Evolutionary conservation across 139 green algal genomes (phyloP), one percentile per base, ranked within the genome.

Genomic region (Picochlorum sp.): DNA sequence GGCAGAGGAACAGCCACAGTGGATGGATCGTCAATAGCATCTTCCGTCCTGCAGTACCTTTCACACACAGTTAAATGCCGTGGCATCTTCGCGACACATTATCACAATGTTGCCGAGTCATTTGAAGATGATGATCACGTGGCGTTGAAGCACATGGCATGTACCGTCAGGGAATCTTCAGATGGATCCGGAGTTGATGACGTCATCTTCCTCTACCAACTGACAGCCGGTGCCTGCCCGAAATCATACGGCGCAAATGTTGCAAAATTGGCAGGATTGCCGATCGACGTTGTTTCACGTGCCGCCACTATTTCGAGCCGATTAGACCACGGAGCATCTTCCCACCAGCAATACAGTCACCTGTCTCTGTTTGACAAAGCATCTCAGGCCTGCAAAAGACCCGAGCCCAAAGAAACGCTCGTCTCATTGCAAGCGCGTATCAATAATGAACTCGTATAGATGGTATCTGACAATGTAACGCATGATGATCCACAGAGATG

Each of bases 61-160:
- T 77, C 70, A 3, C 4, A n/a, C 4, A 8, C 26, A 11, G 54
- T 76, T 2, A 66, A 45, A 63, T 95, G 84, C 79, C 80, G 86
- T 23, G 86, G 84, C 15, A 70, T 99, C 26, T 98, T 99, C 79
- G 92, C 90, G 16, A 99, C 94, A 10, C 94, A 99, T 82, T 99
- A 97, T 75, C 94, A 98, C 75, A 69, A 81, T 47, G 59, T 77
- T 3, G 58, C 71, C 2, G 81, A 90, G 44, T 82, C 84, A 26
- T 72, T 88, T 63, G 74, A 62, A 49, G 45, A 23, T n/a, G 82
- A 91, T 68, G 63, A 74, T 0, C 21, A 49, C 13, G 76, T 95
- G 7, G 69, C 79, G 7, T 72, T 93, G 57, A 82, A 83, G 66
- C 91, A 97, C 79, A 96, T 97, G 89, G 88, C 69, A 1, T 95